These are phyloP conservation scores for Globisporangium splendens DNA, from an alignment of 352 stramenopile species.

Conservation along the genomic window DNA sequence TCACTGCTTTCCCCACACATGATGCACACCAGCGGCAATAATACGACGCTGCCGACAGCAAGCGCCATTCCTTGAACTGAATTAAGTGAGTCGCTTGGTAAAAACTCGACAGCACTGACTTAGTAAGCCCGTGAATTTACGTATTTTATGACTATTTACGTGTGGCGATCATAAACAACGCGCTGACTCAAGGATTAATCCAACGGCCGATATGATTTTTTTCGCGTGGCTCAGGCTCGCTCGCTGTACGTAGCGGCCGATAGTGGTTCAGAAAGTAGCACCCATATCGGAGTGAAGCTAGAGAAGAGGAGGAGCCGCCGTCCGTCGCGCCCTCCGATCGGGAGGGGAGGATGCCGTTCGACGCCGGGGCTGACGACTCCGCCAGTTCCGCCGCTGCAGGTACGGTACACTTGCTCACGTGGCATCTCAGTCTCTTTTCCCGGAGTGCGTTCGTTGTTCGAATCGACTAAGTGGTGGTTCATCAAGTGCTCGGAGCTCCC, in stretches of 20 bases:
- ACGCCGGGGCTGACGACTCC: conserved; percentile 4
- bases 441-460: no score
- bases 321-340: not conserved
- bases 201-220: conserved; percentile 2
- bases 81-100: no score
- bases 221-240: conserved; percentile 4
- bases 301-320: not conserved
- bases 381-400: not conserved
- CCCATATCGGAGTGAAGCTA: conserved; percentile 7
- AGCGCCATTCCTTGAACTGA: no score
- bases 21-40: no score
- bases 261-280: conserved; percentile 5
- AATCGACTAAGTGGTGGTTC: not conserved
- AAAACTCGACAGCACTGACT: no score
- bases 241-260: not conserved
- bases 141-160: no score
- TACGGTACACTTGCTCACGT: not conserved
- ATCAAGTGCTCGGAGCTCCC: conserved; percentile 4
- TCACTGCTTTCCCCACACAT: no score
- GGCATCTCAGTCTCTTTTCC: no score
- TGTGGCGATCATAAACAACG: no score
- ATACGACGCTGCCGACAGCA: no score
- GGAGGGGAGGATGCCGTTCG: conserved; percentile 7
- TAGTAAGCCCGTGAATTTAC: no score
- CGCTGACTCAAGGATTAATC: no score